Percentiles rank a stretch among this genome's conserved stretches.
These are phyloP conservation scores for Wickerhamiella cacticola DNA, from an alignment of 805 yeast species.

Conservation along the genomic window DNA sequence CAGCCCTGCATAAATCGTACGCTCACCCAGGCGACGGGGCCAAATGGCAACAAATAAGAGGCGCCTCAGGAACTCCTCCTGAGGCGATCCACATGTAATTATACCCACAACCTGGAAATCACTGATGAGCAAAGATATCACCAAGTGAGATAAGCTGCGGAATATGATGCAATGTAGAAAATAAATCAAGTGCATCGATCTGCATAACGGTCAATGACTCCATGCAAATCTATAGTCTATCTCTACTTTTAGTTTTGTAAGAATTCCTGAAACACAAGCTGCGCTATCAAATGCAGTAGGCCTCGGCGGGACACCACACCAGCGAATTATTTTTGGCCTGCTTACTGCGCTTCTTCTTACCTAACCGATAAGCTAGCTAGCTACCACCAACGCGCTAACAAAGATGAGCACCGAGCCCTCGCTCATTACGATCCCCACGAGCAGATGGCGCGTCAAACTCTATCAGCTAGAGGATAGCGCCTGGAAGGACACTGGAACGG, in stretches of 20 bases:
- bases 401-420: slow-evolving; percentile 10
- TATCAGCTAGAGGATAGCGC: slow-evolving; percentile 60
- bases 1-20: neutral
- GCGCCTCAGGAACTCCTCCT: too few species aligned
- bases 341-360: slow-evolving; percentile 1
- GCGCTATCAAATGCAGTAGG: neutral
- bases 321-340: slow-evolving; percentile 1
- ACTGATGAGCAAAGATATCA: too few species aligned
- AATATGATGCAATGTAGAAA: neutral
- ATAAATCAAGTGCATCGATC: neutral
- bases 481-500: slow-evolving; percentile 91
- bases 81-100: too few species aligned
- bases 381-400: slow-evolving; percentile 1
- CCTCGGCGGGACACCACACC: neutral
- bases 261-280: neutral
- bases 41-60: neutral
- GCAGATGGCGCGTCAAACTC: slow-evolving; percentile 80
- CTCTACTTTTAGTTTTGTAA: neutral
- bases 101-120: too few species aligned
- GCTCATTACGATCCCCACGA: slow-evolving; percentile 23
- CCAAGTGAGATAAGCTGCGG: neutral
- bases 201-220: neutral
- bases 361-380: slow-evolving; percentile 3
- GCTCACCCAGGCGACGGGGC: neutral
- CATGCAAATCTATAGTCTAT: neutral